Conservation (phyloP, 768 basidiomycete species). For the Naganishia kalamii region DNA sequence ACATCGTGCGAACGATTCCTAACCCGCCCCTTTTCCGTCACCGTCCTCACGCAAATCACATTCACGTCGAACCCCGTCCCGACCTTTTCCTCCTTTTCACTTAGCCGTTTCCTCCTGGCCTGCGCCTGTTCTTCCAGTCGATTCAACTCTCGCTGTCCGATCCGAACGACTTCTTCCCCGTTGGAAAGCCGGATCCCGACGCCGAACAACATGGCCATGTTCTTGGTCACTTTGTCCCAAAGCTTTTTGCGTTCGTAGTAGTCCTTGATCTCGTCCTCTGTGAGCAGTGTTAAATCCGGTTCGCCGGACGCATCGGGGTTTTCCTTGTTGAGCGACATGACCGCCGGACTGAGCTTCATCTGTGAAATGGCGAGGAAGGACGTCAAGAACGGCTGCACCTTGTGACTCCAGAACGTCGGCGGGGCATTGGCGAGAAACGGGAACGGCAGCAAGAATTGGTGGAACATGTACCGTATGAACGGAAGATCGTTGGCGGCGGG, state of each 20-base stretch:
- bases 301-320: slow-evolving; percentile 7
- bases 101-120: slow-evolving; percentile 54
- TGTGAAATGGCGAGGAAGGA: slow-evolving; percentile 71
- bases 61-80: slow-evolving; percentile 78
- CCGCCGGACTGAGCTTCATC: slow-evolving; percentile 23
- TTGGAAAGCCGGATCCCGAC: slow-evolving; percentile 68
- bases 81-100: slow-evolving; percentile 26
- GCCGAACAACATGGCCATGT: slow-evolving; percentile 71
- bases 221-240: slow-evolving; percentile 73
- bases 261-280: slow-evolving; percentile 42
- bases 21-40: slow-evolving; percentile 75
- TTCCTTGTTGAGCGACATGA: neutral
- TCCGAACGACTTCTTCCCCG: slow-evolving; percentile 77
- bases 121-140: slow-evolving; percentile 66
- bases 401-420: slow-evolving; percentile 83
- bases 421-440: slow-evolving; percentile 88
- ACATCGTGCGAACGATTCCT: slow-evolving; percentile 83
- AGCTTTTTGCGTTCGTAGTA: slow-evolving; percentile 59
- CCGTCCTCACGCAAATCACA: slow-evolving; percentile 75
- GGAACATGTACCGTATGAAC: slow-evolving; percentile 80
- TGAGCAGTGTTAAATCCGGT: slow-evolving; percentile 31
- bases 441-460: slow-evolving; percentile 87
- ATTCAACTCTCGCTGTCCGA: slow-evolving; percentile 76
- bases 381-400: slow-evolving; percentile 88
- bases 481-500: slow-evolving; percentile 60